Base-by-base conservation (phyloP, 2,329 filamentous ascomycete genomes). In the Sporothrix dimorphospora region DNA sequence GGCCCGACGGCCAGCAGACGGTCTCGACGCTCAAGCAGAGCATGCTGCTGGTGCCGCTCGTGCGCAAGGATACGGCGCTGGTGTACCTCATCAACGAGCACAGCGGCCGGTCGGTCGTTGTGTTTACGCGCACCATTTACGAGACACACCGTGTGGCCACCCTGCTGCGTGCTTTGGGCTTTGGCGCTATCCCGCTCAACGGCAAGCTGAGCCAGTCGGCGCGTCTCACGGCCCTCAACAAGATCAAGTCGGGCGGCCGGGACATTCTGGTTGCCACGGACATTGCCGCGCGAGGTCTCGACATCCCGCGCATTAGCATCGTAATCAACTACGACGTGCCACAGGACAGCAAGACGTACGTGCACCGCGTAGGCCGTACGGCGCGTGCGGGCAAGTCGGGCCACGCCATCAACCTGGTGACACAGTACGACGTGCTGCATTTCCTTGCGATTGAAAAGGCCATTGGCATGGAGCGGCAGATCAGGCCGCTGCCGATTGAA, bases 221-320 rank as follows among this genome's bases (percentile, higher is more conserved):
- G 19, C 93, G 96, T 76, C 84, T 98, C 0, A 94, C 94, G 7
- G 93, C 96, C 0, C 85, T 99, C 9, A 93, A 92, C 80, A 98
- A 98, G 80, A 98, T 99, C 86, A 90, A 92, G 71, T 86, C 91
- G 3, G 90, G 91, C 8, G 89, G 87, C n/a, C 87, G 94, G 55
- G 90, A 97, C 75, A 95, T 99, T 51, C 88, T 99, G 4, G 92
- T 98, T 3, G 94, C 94, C 12, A 98, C 94, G 0, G 94, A 98
- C 80, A 93, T 98, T n/a, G 94, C 94, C 1, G 93, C 94, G 0
- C 90, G 94, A 79, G 95, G 94, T 85, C 86, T 98, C 7, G 94
- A 98, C 84, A 97, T 98, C 63, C 94, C 94, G 14, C 91, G 89
- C n/a, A 94, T 98, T 14, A 94, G 97, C 69, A 75, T 95, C 0